Percentiles rank a stretch among this genome's conserved stretches.
phyloP scores from a whole-genome alignment of 2,329 filamentous ascomycete genomes.

The Hypoxylon sp. region DNA sequence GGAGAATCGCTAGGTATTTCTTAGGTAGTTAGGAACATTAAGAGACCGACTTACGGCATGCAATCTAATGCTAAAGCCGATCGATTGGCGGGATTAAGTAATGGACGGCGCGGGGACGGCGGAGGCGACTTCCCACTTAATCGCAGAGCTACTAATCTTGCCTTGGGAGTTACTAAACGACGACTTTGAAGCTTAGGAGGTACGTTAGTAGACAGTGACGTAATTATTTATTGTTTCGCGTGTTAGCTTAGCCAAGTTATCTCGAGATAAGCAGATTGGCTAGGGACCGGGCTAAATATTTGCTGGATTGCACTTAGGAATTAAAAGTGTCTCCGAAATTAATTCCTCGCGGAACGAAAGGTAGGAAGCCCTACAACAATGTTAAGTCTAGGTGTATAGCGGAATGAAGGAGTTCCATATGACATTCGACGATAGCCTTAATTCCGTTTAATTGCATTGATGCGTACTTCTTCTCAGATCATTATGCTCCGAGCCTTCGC shows the following conservation, averaged over 20 bases:
- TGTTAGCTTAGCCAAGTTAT: background rate
- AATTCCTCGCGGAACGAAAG: background rate
- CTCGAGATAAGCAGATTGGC: background rate
- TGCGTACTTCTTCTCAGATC: slow-evolving; percentile 18
- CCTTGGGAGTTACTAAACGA: background rate
- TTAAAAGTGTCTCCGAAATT: slow-evolving; percentile 1
- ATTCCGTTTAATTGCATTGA: slow-evolving; percentile 10
- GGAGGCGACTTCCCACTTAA: background rate
- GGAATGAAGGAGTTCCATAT: background rate
- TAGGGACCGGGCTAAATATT: background rate
- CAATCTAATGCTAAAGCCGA: slow-evolving; percentile 13
- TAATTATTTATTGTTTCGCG: slow-evolving; percentile 7
- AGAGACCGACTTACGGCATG: slow-evolving; percentile 1
- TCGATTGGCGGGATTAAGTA: slow-evolving; percentile 14
- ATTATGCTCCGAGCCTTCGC: slow-evolving; percentile 6
- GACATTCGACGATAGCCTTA: background rate
- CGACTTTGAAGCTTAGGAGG: background rate
- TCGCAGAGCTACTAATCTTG: background rate
- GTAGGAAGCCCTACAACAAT: background rate
- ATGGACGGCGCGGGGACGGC: slow-evolving; percentile 9
- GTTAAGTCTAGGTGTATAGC: background rate
- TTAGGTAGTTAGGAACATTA: background rate
- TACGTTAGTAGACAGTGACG: background rate
- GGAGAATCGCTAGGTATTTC: background rate
- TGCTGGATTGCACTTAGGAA: background rate